Conservation (phyloP, 1,139 yeast species). For the Yamadazyma kanchanaburiensis region DNA sequence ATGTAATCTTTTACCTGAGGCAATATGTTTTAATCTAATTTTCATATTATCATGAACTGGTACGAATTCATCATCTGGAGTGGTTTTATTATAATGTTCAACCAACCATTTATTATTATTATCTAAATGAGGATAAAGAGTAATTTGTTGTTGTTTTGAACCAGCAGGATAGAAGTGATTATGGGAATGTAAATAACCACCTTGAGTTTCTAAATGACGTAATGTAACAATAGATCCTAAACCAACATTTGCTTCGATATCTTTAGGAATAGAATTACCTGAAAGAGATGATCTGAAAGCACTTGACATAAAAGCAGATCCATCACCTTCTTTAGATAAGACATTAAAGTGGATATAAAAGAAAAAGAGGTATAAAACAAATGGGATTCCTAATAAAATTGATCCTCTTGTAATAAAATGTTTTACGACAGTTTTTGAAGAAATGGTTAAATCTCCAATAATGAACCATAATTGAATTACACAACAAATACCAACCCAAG, state of each 20-base stretch:
- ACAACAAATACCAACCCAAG: constrained; percentile 84
- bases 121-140: constrained; percentile 91
- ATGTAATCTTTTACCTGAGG: constrained; percentile 79
- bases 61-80: constrained; percentile 50
- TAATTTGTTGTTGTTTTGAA: constrained; percentile 91
- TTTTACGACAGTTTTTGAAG: constrained; percentile 43
- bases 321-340: constrained; percentile 76
- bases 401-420: constrained; percentile 59
- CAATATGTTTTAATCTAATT: constrained; percentile 70
- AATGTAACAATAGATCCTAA: constrained; percentile 76
- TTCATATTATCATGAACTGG: constrained; percentile 75
- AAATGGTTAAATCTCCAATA: constrained; percentile 78
- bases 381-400: constrained; percentile 68
- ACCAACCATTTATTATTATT: constrained; percentile 81
- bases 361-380: constrained; percentile 61
- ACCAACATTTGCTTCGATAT: constrained; percentile 80
- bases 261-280: constrained; percentile 66
- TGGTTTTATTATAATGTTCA: constrained; percentile 61
- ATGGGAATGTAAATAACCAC: constrained; percentile 96
- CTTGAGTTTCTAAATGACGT: constrained; percentile 81
- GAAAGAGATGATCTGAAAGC: constrained; percentile 79
- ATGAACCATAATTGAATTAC: constrained; percentile 81
- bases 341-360: constrained; percentile 78
- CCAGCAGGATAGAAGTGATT: constrained; percentile 83
- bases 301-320: constrained; percentile 84